Conservation (phyloP, 2,329 filamentous ascomycete genomes). For the Penicillium fuscoglaucum region DNA sequence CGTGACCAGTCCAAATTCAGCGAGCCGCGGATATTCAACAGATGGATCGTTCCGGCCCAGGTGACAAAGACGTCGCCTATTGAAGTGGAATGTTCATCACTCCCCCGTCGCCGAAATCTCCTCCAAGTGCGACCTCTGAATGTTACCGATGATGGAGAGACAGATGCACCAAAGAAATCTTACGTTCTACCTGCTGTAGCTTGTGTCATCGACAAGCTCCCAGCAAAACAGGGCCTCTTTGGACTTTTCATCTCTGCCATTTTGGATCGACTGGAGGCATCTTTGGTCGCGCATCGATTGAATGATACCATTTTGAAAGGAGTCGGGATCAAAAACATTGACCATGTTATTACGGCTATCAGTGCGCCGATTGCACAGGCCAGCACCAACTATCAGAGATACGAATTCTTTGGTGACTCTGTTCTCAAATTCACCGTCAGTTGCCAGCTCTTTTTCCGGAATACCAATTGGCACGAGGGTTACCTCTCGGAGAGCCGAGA, state of each 20-base stretch:
- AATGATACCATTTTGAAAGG: conserved; percentile 54
- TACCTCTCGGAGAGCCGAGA: conserved; percentile 70
- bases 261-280: conserved; percentile 65
- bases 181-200: conserved; percentile 23
- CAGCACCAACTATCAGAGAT: conserved; percentile 70
- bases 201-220: conserved; percentile 46
- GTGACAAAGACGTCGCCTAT: conserved; percentile 10
- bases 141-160: conserved; percentile 7
- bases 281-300: conserved; percentile 63
- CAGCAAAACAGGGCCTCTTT: conserved; percentile 49
- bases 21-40: conserved; percentile 28
- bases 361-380: conserved; percentile 63
- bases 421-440: conserved; percentile 74
- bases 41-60: conserved; percentile 22
- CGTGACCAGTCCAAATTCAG: conserved; percentile 28
- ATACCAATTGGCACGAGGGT: conserved; percentile 72
- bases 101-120: conserved; percentile 33
- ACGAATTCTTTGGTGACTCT: conserved; percentile 86
- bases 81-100: conserved; percentile 29
- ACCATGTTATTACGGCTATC: conserved; percentile 67
- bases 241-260: conserved; percentile 71
- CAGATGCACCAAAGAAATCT: conserved; percentile 17
- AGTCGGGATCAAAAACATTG: conserved; percentile 56
- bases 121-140: conserved; percentile 20
- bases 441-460: conserved; percentile 61